Conservation (phyloP, 768 basidiomycete genomes). For the Mycena epipterygia region DNA sequence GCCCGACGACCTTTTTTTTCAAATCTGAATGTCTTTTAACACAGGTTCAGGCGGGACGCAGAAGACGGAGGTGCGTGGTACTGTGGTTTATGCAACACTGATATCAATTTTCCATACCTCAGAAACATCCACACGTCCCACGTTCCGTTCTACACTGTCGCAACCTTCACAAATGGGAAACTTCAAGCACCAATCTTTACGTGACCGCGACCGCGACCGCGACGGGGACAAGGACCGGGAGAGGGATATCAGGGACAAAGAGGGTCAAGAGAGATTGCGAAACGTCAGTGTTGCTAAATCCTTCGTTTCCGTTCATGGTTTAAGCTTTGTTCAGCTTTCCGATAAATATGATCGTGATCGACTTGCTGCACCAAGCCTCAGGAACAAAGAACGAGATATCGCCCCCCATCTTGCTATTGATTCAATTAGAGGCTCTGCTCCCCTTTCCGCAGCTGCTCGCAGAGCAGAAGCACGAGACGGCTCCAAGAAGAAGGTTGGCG, state of each 20-base stretch:
- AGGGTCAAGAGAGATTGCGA: conserved; percentile 83
- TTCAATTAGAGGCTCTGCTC: conserved; percentile 56
- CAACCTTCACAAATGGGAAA: conserved; percentile 95
- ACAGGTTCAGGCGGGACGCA: conserved; percentile 80
- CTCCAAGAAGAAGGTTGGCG: conserved; percentile 77
- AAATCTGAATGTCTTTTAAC: conserved; percentile 35
- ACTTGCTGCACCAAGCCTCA: conserved; percentile 67
- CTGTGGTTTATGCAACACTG: conserved; percentile 12
- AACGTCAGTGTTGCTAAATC: conserved; percentile 63
- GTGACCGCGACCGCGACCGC: conserved; percentile 71
- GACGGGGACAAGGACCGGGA: conserved; percentile 69
- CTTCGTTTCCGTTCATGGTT: conserved; percentile 17
- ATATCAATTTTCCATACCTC: conserved; percentile 4
- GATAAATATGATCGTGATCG: conserved; percentile 92
- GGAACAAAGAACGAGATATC: conserved; percentile 77
- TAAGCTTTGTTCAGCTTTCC: conserved; percentile 68
- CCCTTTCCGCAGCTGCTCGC: conserved; percentile 59
- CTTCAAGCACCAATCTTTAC: conserved; percentile 90
- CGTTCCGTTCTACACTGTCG: conserved; percentile 78
- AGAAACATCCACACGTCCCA: conserved; percentile 72
- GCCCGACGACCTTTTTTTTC: conserved; percentile 21
- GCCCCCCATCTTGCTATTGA: conserved; percentile 69
- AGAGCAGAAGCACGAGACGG: conserved; percentile 71
- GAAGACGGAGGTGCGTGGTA: conserved; percentile 76
- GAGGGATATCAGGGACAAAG: conserved; percentile 76